phyloP scores from a whole-genome alignment of 73 alveolate genomes.

The Paramecium caudatum region DNA sequence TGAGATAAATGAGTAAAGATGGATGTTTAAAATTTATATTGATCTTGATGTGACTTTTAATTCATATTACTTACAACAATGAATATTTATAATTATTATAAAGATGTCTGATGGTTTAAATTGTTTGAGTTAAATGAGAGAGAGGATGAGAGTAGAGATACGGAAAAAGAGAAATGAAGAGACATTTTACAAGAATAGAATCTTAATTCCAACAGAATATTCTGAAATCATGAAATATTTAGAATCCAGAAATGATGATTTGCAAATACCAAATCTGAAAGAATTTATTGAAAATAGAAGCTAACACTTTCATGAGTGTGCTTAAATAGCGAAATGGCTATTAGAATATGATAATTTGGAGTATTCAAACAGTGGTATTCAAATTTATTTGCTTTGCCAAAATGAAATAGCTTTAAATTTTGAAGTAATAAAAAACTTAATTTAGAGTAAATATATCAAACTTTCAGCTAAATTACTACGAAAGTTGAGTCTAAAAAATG shows the following conservation, averaged over 20 bases:
- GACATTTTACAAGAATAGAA: not conserved
- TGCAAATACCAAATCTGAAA: not conserved
- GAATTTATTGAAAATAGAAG: constrained; percentile 33
- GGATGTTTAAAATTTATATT: too few species aligned
- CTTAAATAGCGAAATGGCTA: not conserved
- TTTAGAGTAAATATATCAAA: constrained; percentile 19
- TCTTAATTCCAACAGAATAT: not conserved
- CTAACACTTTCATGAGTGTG: not conserved
- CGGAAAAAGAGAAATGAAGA: constrained; percentile 5
- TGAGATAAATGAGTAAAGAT: too few species aligned
- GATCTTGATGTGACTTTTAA: too few species aligned
- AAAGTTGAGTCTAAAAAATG: not conserved
- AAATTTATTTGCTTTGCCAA: constrained; percentile 32
- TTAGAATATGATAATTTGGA: constrained; percentile 31
- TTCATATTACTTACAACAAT: too few species aligned
- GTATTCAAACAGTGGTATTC: not conserved
- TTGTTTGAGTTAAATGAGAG: not conserved
- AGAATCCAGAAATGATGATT: not conserved
- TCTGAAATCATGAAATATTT: not conserved
- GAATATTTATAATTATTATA: too few species aligned
- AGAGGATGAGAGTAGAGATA: not conserved
- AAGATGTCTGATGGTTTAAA: not conserved
- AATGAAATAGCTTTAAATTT: not conserved
- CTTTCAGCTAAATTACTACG: not conserved
- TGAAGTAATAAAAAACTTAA: constrained; percentile 12